Percentiles rank a stretch among this genome's conserved stretches.
These are phyloP conservation scores for Sporothrix protearum DNA, from an alignment of 2,329 filamentous ascomycete genomes.

Conservation along the genomic window DNA sequence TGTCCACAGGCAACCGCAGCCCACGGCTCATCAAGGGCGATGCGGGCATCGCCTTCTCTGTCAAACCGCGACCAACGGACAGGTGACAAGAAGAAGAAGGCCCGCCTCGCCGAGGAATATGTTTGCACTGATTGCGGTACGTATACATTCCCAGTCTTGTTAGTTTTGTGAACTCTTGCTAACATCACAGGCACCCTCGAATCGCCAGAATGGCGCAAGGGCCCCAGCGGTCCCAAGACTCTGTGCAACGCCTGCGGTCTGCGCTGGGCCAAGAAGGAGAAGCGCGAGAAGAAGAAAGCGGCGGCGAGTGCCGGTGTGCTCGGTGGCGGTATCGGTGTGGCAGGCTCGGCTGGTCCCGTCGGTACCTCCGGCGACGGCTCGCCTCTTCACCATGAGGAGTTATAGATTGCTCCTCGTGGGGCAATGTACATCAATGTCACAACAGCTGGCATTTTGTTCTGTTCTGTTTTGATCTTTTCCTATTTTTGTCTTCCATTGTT, in stretches of 20 bases:
- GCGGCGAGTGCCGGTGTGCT: constrained; percentile 23
- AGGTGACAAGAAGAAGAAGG: constrained; percentile 81
- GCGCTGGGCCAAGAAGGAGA: constrained; percentile 75
- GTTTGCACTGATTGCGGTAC: constrained; percentile 92
- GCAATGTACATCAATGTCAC: background rate
- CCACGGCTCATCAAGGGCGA: constrained; percentile 81
- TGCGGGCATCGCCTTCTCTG: constrained; percentile 76
- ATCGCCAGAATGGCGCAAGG: constrained; percentile 94
- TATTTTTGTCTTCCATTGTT: background rate
- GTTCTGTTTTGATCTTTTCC: background rate
- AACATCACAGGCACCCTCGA: constrained; percentile 54
- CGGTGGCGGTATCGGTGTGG: background rate
- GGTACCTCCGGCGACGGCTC: background rate
- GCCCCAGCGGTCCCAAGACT: constrained; percentile 87
- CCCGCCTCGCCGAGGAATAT: constrained; percentile 82
- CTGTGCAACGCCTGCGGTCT: constrained; percentile 91
- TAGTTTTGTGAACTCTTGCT: background rate
- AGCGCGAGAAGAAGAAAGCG: constrained; percentile 52
- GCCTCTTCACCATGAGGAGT: background rate
- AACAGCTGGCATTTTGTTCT: background rate
- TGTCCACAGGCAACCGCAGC: constrained; percentile 80
- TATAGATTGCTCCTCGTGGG: background rate
- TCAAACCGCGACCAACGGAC: constrained; percentile 72
- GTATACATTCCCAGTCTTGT: background rate
- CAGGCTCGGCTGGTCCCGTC: background rate